Evolutionary conservation across 1,284 basidiomycete species (phyloP).

Genomic region (Ustilago esculenta): DNA sequence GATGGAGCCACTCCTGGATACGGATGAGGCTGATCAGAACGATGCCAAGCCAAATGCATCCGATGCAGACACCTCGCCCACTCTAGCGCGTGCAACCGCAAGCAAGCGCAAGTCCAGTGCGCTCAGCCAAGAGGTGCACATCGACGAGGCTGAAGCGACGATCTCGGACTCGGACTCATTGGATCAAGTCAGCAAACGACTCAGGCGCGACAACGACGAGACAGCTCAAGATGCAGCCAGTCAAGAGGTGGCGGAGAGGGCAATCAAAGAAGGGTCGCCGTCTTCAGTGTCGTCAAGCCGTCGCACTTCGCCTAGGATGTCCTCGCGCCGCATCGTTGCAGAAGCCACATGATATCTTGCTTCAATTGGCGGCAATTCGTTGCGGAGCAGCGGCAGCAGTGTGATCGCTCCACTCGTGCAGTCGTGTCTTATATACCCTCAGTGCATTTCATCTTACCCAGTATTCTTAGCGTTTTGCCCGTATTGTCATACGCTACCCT

Average conservation of each 20-base stretch:
- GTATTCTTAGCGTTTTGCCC: not conserved
- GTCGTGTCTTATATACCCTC: conserved; percentile 5
- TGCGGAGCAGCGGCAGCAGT: no score
- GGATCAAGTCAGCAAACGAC: conserved; percentile 30
- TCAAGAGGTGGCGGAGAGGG: conserved; percentile 4
- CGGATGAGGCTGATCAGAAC: conserved; percentile 24
- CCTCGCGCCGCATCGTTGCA: conserved; percentile 22
- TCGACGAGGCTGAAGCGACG: conserved; percentile 2
- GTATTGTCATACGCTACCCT: no score
- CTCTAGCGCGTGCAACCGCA: conserved; percentile 4
- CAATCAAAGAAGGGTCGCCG: conserved; percentile 26
- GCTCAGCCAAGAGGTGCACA: conserved; percentile 38
- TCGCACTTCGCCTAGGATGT: conserved; percentile 44
- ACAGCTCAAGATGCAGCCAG: not conserved
- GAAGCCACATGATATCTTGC: conserved; percentile 11
- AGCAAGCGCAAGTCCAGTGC: conserved; percentile 47
- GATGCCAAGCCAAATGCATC: not conserved
- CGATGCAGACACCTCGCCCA: conserved; percentile 10
- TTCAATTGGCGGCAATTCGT: no score
- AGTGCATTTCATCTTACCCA: not conserved
- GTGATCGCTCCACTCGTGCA: not conserved
- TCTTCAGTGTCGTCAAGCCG: conserved; percentile 40
- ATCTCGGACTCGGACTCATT: conserved; percentile 8
- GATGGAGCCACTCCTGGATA: conserved; percentile 44
- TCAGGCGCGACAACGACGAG: conserved; percentile 13